Base-by-base conservation (phyloP, 768 basidiomycete species). In the Amylocystis lapponica region DNA sequence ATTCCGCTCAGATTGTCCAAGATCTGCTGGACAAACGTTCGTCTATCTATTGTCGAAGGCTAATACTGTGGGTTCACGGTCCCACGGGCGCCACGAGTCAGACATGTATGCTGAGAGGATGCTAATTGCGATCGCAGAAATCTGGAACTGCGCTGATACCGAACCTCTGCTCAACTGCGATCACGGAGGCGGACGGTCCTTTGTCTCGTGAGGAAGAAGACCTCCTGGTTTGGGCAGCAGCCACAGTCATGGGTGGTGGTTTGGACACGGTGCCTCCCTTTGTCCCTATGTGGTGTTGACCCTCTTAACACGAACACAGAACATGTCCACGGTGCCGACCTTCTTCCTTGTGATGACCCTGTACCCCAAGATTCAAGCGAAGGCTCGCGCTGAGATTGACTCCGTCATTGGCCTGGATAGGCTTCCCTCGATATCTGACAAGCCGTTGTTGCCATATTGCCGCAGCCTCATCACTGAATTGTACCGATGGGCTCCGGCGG, bases 361-460 rank as follows among this genome's bases (percentile, higher is more conserved):
- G 13, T 29, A 39, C 27, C 45, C 45, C 16, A 17, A 49, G 13
- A 48, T 52, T 5, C 51, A 50, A 36, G 66, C 49, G 31, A 74
- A 71, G 31, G 82, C 79, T 0, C 81, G 83, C 51, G 63, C 67
- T 13, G 81, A 86, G 43, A 67, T 86, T 16, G 83, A 85, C 49
- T 46, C 52, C 0, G 72, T 81, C 13, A 60, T 77, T 14, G 76
- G 76, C n/a, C 46, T 52, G 31, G 68, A 72, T 31, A 65, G 81
- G 6, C 64, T 84, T 11, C 83, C 84, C 1, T 65, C 61, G 1
- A 71, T 78, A 42, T 62, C 58, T 17, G 82, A 83, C 51, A 66
- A 76, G 5, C 41, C 57, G 2, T 63, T 56, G 3, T 56, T 85
- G 37, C 77, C 78, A 4, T 84, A 73, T 52, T 67, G 74, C 36